These are phyloP conservation scores for Polyporus tsugae DNA, from an alignment of 1,284 basidiomycete genomes.

Conservation along the genomic window DNA sequence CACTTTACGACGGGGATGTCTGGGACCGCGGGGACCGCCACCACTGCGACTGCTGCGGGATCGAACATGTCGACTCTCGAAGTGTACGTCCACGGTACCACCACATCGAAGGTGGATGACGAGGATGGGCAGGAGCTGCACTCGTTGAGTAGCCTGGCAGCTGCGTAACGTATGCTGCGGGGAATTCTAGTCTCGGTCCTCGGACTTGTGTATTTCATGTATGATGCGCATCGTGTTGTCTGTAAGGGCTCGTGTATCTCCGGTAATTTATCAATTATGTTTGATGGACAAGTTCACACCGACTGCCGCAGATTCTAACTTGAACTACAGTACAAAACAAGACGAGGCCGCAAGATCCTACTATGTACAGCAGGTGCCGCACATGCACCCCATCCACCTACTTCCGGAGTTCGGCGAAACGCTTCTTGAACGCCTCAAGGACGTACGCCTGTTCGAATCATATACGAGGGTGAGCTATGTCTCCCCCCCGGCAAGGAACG, in stretches of 20 bases:
- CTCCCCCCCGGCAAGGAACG: not conserved
- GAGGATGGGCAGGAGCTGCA: conserved; percentile 5
- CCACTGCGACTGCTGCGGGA: conserved; percentile 3
- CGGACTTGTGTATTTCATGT: not conserved
- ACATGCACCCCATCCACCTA: no score
- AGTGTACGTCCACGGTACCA: conserved; percentile 13
- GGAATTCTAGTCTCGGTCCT: not conserved
- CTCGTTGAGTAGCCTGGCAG: not conserved
- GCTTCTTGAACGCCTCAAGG: not conserved
- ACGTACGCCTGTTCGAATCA: not conserved
- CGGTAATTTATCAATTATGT: not conserved
- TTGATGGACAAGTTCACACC: not conserved
- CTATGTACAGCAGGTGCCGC: not conserved
- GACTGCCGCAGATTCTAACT: not conserved
- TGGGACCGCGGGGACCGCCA: not conserved
- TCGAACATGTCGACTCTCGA: conserved; percentile 1
- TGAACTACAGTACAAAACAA: not conserved
- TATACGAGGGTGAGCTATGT: not conserved
- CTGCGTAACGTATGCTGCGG: not conserved
- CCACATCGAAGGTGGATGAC: conserved; percentile 1
- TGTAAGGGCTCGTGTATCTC: not conserved
- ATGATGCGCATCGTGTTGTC: not conserved
- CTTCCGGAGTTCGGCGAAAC: not conserved
- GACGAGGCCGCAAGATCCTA: not conserved
- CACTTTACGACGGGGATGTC: not conserved